Percentiles rank a stretch among this genome's conserved stretches.
Evolutionary conservation across 2,329 filamentous ascomycete species (phyloP).

Genomic region (Boeremia lycopersici): DNA sequence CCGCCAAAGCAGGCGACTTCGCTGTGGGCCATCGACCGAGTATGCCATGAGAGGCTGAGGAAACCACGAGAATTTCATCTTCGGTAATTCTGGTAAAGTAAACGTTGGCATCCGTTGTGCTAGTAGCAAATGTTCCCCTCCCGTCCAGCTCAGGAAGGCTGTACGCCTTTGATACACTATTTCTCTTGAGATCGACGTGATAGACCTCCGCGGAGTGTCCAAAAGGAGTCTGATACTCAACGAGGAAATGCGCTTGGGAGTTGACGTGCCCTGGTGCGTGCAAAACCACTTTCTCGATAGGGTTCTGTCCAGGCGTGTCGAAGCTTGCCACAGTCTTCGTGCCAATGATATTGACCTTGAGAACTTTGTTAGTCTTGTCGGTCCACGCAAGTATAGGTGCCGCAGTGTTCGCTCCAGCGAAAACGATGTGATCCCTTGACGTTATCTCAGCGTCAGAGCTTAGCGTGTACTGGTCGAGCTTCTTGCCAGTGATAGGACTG

Average conservation of each 20-base stretch:
- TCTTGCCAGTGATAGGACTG: conserved; percentile 74
- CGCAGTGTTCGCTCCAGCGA: conserved; percentile 77
- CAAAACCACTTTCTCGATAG: conserved; percentile 62
- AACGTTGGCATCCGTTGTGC: conserved; percentile 77
- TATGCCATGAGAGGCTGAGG: conserved; percentile 76
- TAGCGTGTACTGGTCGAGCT: conserved; percentile 72
- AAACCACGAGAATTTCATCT: conserved; percentile 74
- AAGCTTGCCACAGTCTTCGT: conserved; percentile 53
- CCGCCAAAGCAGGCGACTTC: conserved; percentile 37
- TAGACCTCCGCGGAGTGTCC: conserved; percentile 86
- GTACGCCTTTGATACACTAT: conserved; percentile 76
- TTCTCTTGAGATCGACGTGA: conserved; percentile 75
- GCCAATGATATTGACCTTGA: conserved; percentile 74
- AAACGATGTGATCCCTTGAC: conserved; percentile 68
- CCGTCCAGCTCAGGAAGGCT: conserved; percentile 74
- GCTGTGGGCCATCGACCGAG: conserved; percentile 75
- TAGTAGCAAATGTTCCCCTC: conserved; percentile 77
- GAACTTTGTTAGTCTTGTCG: conserved; percentile 64
- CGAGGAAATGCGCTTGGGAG: conserved; percentile 80
- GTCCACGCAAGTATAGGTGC: conserved; percentile 78
- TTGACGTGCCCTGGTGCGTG: conserved; percentile 76
- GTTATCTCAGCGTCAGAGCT: conserved; percentile 76
- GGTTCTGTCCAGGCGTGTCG: conserved; percentile 48
- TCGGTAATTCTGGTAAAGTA: conserved; percentile 86
- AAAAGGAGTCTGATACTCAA: conserved; percentile 73